Evolutionary conservation across 2,329 filamentous ascomycete genomes (phyloP), one percentile per base, ranked within the genome.

Genomic region (Aspergillus terreus): DNA sequence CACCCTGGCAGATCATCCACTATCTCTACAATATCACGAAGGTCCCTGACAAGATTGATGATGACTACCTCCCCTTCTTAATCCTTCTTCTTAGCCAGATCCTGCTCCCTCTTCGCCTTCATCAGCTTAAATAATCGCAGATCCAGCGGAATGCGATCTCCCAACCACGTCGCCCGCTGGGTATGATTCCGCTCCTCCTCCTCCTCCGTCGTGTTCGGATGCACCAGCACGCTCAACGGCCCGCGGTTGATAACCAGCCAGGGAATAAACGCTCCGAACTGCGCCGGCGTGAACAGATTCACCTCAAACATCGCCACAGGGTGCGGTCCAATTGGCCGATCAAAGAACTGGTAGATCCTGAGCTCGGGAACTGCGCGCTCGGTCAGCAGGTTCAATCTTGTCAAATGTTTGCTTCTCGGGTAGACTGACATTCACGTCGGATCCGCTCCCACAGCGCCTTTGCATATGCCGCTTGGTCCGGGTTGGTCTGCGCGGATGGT

Each of bases 261-360:
- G 0, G 89, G 81, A 36, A 96, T 75, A 63, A 96, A 95, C 0
- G 92, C 91, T 0, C 91, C 91, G 64, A 96, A 96, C 68, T 96
- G 88, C 3, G 83, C 85, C 0, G 91, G 92, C 0, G 86, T 90
- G 68, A 92, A 90, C 17, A 96, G 43, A 60, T 95, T 95, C 43
- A 96, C 90, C 71, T 96, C 92, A 63, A 96, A 96, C 90, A 95
- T 96, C 47, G 85, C 87, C 0, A 90, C 71, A 0, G 87, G 85
- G 68, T 96, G 91, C 0, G 91, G 91, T 0, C 91, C 92, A 25
- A 96, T 71, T 0, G 91, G 90, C 12, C 75, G 71, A 58, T 94
- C 86, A 81, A 83, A 95, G 58, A 95, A 76, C 12, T 71, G 77
- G 68, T 96, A 95, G 61, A 95, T 86, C 49, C 90, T 82, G 15